Evolutionary conservation across 1,284 basidiomycete species (phyloP).

Genomic region (Boletus semigastroideus): DNA sequence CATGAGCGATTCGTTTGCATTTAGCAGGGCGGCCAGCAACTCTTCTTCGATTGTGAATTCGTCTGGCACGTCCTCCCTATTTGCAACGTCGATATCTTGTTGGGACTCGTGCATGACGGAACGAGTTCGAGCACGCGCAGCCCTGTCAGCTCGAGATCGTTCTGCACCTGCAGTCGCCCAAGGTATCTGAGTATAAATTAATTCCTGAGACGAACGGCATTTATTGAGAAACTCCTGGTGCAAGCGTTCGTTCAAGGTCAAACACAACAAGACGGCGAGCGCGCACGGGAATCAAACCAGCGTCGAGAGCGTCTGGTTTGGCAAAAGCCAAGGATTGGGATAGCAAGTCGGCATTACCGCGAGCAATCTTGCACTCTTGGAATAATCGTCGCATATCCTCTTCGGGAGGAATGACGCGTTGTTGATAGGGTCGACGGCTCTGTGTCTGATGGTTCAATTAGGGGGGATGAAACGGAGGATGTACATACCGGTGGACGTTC

Average conservation of each 20-base stretch:
- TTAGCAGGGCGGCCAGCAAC: slow-evolving; percentile 62
- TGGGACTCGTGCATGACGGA: slow-evolving; percentile 20
- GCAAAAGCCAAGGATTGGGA: slow-evolving; percentile 64
- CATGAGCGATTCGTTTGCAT: slow-evolving; percentile 58
- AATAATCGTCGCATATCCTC: slow-evolving; percentile 77
- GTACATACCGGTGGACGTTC: slow-evolving; percentile 24
- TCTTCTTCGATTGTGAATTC: slow-evolving; percentile 59
- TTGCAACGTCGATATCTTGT: slow-evolving; percentile 19
- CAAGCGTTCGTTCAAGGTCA: slow-evolving; percentile 1
- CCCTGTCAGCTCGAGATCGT: slow-evolving; percentile 45
- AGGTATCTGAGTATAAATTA: slow-evolving; percentile 72
- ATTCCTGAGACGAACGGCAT: slow-evolving; percentile 69
- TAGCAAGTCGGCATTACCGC: slow-evolving; percentile 67
- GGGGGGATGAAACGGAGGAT: background rate
- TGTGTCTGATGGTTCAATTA: slow-evolving; percentile 5
- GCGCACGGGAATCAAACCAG: slow-evolving; percentile 62
- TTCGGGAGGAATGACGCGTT: slow-evolving; percentile 65
- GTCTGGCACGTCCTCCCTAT: slow-evolving; percentile 35
- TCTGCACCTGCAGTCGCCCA: slow-evolving; percentile 80
- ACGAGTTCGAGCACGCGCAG: slow-evolving; percentile 21
- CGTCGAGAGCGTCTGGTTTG: slow-evolving; percentile 61
- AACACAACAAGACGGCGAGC: background rate
- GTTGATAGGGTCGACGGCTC: slow-evolving; percentile 16
- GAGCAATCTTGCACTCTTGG: slow-evolving; percentile 76
- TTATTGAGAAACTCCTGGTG: slow-evolving; percentile 71